phyloP scores from a whole-genome alignment of 305 asterid species.

The Plantago rigida region DNA sequence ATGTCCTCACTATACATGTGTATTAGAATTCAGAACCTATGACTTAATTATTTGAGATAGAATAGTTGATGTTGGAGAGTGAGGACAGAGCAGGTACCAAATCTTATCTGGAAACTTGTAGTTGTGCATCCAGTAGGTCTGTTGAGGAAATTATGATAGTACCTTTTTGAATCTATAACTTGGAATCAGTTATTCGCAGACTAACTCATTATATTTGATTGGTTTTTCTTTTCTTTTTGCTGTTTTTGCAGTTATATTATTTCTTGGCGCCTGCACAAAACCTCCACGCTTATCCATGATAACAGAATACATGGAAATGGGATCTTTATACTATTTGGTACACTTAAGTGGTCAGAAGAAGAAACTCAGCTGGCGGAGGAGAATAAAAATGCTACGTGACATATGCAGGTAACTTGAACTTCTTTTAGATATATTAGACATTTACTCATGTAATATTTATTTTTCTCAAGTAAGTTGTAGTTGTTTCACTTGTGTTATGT shows the following conservation, averaged over 20 bases:
- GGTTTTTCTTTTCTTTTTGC: slow-evolving; percentile 25
- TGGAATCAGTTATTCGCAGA: slow-evolving; percentile 9
- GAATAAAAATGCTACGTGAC: slow-evolving; percentile 90
- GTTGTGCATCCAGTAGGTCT: slow-evolving; percentile 1
- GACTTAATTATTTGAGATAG: background rate
- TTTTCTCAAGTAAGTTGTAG: background rate
- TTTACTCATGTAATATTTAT: background rate
- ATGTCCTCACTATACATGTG: background rate
- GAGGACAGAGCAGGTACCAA: slow-evolving; percentile 5
- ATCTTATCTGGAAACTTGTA: background rate
- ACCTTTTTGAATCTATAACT: background rate
- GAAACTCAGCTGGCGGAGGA: slow-evolving; percentile 79
- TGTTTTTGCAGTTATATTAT: slow-evolving; percentile 66
- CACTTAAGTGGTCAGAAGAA: slow-evolving; percentile 91
- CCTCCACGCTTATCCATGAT: slow-evolving; percentile 91
- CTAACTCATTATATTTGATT: slow-evolving; percentile 13
- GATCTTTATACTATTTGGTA: slow-evolving; percentile 70
- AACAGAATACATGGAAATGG: slow-evolving; percentile 99
- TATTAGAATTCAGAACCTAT: background rate
- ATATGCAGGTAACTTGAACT: slow-evolving; percentile 73
- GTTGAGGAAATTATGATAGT: background rate
- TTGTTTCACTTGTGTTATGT: background rate
- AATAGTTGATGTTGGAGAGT: background rate
- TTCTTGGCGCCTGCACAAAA: slow-evolving; percentile 92
- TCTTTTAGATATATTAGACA: background rate